Evolutionary conservation across 192 early-diverging fungal species (phyloP), one percentile per base, ranked within the genome.

Genomic region (Mortierella claussenii): DNA sequence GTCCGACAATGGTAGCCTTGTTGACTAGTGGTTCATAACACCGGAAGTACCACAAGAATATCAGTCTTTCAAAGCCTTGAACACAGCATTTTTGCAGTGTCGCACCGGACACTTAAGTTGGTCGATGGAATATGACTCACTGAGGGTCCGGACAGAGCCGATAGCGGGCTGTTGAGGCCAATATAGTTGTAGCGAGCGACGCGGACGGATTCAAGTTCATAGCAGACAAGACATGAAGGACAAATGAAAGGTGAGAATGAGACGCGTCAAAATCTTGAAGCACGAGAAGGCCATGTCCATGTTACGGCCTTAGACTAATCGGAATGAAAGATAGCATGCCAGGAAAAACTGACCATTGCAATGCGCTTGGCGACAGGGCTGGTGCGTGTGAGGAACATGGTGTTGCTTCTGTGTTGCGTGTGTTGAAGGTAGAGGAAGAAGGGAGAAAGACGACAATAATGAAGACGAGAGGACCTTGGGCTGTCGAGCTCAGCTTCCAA

Each of bases 1-100:
- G 78, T 46, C 91, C 91, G 32, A 91, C 55, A 51, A 92, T 74
- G 3, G 81, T 87, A 13, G 84, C 86, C 81, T 88, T 89, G 79
- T 92, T 92, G 42, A 92, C 81, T 85, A 63, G 21, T n/a, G 1
- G 10, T 27, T 40, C 13, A 40, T 10, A 40, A 13, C 7, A 40
- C 7, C 0, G 33, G 10, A 2, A 31, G 13, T 43, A 52, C 31
- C 7, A 44, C 15, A n/a, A 26, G 20, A 21, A 6, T 26, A n/a
- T 4, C 1, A n/a, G 17, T 20, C 31, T 55, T 20, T 23, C 44
- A 18, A 21, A 55, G 32, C 4, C 33, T 20, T 4, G 4, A 56
- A 56, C 5, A 37, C n/a, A 53, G 18, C 18, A 32, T 53, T 8
- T 53, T 5, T 53, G 26, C 7, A 40, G 37, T 40, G 8, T 7